These are phyloP conservation scores for Heliosperma pusillum DNA, from an alignment of 148 eudicot genomes.

Conservation along the genomic window DNA sequence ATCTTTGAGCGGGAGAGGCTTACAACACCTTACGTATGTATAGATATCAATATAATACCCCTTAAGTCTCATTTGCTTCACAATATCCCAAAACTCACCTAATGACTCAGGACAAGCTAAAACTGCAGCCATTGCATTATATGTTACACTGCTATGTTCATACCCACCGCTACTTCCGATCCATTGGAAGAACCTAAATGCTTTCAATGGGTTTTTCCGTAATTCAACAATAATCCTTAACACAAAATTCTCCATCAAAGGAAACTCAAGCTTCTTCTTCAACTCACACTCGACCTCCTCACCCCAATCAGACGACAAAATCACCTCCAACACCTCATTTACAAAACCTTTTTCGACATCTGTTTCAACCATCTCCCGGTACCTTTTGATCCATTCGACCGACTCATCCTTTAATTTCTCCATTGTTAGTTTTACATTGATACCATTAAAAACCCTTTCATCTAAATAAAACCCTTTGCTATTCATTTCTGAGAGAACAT, in stretches of 20 bases:
- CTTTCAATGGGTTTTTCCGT: conserved; percentile 40
- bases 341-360: conserved; percentile 27
- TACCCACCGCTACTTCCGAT: conserved; percentile 33
- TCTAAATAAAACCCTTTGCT: conserved; percentile 52
- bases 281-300: conserved; percentile 45
- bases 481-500: conserved; percentile 49
- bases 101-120: conserved; percentile 53
- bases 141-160: conserved; percentile 55
- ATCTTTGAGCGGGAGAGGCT: not conserved
- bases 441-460: not conserved
- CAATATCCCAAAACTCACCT: conserved; percentile 55
- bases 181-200: conserved; percentile 67
- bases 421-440: conserved; percentile 30
- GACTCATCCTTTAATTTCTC: conserved; percentile 16
- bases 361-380: conserved; percentile 36
- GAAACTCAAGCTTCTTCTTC: conserved; percentile 35
- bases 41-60: conserved; percentile 42
- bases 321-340: conserved; percentile 41
- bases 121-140: conserved; percentile 61
- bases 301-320: conserved; percentile 48
- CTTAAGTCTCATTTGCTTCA: conserved; percentile 49
- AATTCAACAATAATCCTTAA: conserved; percentile 52
- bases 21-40: not conserved
- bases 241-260: conserved; percentile 49
- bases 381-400: conserved; percentile 46